phyloP scores from a whole-genome alignment of 257 asterid species.

The Anisodus acutangulus region DNA sequence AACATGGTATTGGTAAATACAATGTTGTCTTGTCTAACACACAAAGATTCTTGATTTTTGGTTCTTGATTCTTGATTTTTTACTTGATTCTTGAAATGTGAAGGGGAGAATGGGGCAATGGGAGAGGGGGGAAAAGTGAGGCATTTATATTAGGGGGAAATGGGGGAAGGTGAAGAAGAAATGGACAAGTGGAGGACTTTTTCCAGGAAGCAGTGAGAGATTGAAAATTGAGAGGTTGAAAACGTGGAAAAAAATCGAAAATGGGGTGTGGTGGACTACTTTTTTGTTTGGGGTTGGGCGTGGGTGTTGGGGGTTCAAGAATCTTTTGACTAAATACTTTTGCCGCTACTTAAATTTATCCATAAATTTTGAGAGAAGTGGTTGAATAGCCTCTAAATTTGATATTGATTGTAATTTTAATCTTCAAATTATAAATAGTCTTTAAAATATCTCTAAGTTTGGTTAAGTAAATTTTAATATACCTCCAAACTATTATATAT shows the following conservation, averaged over 20 bases:
- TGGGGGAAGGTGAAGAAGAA: conserved; percentile 23
- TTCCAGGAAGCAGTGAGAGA: not conserved
- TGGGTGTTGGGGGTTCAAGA: not conserved
- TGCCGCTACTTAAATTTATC: too few species aligned
- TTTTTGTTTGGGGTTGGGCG: not conserved
- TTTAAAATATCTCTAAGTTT: too few species aligned
- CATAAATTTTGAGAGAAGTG: too few species aligned
- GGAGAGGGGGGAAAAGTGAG: not conserved
- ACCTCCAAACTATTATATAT: too few species aligned
- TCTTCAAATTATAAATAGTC: too few species aligned
- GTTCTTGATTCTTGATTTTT: not conserved
- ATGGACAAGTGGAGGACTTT: not conserved
- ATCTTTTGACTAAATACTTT: too few species aligned
- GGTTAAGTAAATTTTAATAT: too few species aligned
- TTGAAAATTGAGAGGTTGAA: not conserved
- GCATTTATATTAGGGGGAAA: not conserved
- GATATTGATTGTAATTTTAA: too few species aligned
- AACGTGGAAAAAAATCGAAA: not conserved
- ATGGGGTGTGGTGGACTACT: not conserved
- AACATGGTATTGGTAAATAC: conserved; percentile 40
- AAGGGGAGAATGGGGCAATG: not conserved
- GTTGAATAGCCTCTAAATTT: too few species aligned
- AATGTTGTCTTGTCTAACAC: not conserved
- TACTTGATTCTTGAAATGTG: not conserved
- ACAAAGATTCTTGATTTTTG: not conserved